These are phyloP conservation scores for Cystobasidiaceae sp. DNA, from an alignment of 1,284 basidiomycete genomes.

Conservation along the genomic window DNA sequence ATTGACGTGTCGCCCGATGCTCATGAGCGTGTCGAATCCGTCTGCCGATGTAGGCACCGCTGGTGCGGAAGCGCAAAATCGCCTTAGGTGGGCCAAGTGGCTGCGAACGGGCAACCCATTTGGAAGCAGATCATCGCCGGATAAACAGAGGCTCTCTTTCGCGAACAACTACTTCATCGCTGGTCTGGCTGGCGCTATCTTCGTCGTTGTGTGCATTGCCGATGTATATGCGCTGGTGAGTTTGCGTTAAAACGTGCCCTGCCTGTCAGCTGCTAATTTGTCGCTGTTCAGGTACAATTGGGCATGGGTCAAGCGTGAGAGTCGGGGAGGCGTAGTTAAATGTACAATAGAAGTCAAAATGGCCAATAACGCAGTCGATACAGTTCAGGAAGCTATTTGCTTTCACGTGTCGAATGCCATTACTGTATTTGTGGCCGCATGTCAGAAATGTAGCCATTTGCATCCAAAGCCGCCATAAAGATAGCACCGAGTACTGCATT, in stretches of 20 bases:
- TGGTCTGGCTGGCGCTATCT: slow-evolving; percentile 19
- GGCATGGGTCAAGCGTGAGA: neutral
- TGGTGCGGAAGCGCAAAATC: neutral
- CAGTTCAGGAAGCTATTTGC: no score
- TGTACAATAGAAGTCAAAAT: no score
- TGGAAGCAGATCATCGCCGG: slow-evolving; percentile 14
- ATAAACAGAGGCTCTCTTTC: slow-evolving; percentile 32
- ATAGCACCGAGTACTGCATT: no score
- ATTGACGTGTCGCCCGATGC: slow-evolving; percentile 35
- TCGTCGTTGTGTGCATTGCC: slow-evolving; percentile 17
- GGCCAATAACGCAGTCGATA: no score
- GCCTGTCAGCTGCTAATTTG: no score
- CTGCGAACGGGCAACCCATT: slow-evolving; percentile 34
- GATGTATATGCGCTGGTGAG: slow-evolving; percentile 29
- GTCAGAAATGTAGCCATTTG: no score
- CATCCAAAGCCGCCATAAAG: no score
- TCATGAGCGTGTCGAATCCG: slow-evolving; percentile 35
- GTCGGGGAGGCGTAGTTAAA: no score
- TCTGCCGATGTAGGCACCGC: neutral
- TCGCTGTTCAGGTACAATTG: neutral
- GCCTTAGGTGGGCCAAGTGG: neutral
- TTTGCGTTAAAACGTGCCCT: neutral
- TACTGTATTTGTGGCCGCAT: no score
- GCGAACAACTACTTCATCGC: slow-evolving; percentile 36
- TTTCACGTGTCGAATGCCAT: no score